Evolutionary conservation across 75 land plant species (phyloP), one percentile per base, ranked within the genome.

Genomic region (Picea sitchensis): DNA sequence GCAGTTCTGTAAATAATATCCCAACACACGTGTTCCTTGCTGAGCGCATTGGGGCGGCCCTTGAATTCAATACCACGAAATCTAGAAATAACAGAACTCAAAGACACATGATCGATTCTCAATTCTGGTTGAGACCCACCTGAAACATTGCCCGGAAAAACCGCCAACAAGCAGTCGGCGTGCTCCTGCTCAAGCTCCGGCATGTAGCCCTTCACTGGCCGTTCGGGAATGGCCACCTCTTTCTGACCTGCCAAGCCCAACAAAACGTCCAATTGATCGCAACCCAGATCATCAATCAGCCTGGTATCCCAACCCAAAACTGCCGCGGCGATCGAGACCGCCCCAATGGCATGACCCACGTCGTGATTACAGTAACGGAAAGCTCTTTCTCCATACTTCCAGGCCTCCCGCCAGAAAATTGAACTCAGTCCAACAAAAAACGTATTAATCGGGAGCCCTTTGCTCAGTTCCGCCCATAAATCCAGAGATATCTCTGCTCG

Each of bases 361-460:
- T 98, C 99, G 63, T 98, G 98, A 83, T 98, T 93, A 78, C 96
- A 93, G 71, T 98, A 98, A 79, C 99, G 86, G 80, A 92, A 90
- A 18, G 98, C 99, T 38, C 99, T 83, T 77, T 98, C 98, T 38
- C 99, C 99, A 74, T 98, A 98, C 85, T 98, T 98, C 99, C 99
- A 98, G 14, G 99, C 89, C 75, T 98, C 98, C 57, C 99, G 83
- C 98, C 99, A 98, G 87, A 92, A 90, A 38, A 98, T 89, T 14
- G 99, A 97, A 9, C 96, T 87, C 65, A 95, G 44, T 13, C 91
- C 94, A 20, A 98, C 59, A 54, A 95, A 81, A 38, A 88, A 62
- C 1, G 83, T 68, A 23, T 88, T 84, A 14, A 59, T 54, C 3
- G 89, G 89, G 32, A 88, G 79, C 41, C 85, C 87, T 20, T 62